These are phyloP conservation scores for Beta macrorhiza DNA, from an alignment of 179 eudicot species.

Conservation along the genomic window DNA sequence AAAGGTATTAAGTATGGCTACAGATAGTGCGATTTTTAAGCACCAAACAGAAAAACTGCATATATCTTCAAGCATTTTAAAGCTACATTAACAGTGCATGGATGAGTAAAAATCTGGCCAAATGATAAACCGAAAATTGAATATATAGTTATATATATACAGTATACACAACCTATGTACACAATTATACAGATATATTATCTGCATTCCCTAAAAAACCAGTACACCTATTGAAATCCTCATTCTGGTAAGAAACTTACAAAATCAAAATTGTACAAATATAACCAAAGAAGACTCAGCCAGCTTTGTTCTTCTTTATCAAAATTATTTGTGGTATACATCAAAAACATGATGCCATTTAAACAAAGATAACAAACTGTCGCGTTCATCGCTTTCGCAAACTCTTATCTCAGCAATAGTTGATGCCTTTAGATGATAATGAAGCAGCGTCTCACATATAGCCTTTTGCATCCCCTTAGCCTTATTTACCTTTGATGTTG, in stretches of 20 bases:
- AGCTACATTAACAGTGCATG: too few relatives aligned
- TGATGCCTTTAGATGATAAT: slow-evolving; percentile 17
- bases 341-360: slow-evolving; percentile 38
- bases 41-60: too few relatives aligned
- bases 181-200: neutral
- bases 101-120: too few relatives aligned
- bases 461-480: slow-evolving; percentile 7
- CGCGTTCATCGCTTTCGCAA: slow-evolving; percentile 18
- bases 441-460: slow-evolving; percentile 17
- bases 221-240: neutral
- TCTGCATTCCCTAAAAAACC: neutral
- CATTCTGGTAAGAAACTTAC: neutral
- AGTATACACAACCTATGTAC: neutral
- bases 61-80: too few relatives aligned
- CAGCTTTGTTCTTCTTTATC: neutral
- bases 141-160: too few relatives aligned
- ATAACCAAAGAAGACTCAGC: neutral
- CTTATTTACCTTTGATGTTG: slow-evolving; percentile 11
- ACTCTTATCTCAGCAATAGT: slow-evolving; percentile 24
- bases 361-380: slow-evolving; percentile 26
- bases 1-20: too few relatives aligned
- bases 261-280: neutral
- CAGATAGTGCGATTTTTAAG: too few relatives aligned
- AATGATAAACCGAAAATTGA: too few relatives aligned
- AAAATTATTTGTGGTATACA: slow-evolving; percentile 31